phyloP scores from a whole-genome alignment of 1,139 yeast species.

The Pichia sp. region DNA sequence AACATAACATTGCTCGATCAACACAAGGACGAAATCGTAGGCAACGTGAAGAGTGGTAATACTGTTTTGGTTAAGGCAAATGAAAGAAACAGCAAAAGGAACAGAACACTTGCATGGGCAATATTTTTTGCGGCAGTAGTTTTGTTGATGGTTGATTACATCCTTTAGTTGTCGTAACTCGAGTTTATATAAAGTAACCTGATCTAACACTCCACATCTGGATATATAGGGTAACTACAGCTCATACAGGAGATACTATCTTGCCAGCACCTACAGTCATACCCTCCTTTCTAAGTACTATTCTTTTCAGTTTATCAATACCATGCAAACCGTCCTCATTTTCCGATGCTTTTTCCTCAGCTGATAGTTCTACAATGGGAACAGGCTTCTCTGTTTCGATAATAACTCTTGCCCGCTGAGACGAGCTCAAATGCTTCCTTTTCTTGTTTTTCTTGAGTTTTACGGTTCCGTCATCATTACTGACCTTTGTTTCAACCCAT shows the following conservation, averaged over 20 bases:
- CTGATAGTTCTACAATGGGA: constrained; percentile 2
- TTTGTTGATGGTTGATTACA: constrained; percentile 58
- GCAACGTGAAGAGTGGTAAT: constrained; percentile 72
- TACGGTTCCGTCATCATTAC: constrained; percentile 7
- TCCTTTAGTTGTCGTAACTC: constrained; percentile 33
- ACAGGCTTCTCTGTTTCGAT: constrained; percentile 31
- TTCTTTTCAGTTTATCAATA: constrained; percentile 56
- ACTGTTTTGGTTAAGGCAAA: constrained; percentile 68
- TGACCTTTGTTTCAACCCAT: constrained; percentile 14
- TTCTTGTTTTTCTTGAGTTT: constrained; percentile 37
- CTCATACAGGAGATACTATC: constrained; percentile 32
- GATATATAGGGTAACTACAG: not conserved
- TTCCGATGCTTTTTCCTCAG: not conserved
- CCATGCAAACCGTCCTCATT: constrained; percentile 1
- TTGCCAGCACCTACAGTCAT: constrained; percentile 84
- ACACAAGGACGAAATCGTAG: constrained; percentile 64
- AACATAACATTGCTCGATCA: constrained; percentile 64
- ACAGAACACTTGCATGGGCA: constrained; percentile 45
- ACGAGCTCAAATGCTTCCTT: constrained; percentile 67
- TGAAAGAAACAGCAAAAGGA: constrained; percentile 62
- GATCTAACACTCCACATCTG: not conserved
- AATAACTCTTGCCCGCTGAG: constrained; percentile 68
- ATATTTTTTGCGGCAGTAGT: constrained; percentile 62
- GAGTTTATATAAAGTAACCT: not conserved
- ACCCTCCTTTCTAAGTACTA: constrained; percentile 84